Base-by-base conservation (phyloP, 805 yeast genomes). In the Komagataella kurtzmanii region DNA sequence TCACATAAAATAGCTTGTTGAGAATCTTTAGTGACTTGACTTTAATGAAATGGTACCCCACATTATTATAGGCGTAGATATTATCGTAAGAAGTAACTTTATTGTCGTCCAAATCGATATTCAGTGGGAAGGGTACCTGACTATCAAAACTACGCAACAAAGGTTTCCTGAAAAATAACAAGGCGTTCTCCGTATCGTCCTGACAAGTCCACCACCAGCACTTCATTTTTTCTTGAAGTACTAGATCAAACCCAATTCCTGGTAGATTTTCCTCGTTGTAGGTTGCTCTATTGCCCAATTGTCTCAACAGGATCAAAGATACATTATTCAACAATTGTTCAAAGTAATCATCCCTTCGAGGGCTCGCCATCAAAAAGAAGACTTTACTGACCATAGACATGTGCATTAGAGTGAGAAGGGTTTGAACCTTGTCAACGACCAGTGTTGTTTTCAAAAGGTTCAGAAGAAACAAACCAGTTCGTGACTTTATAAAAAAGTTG, bases 121-220 rank as follows among this genome's bases (percentile, higher is more conserved):
- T 47, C 8, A 43, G 18, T 17, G 52, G 52, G 18, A 30, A 50
- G 12, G 52, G 52, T 17, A 50, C 49, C 45, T 46, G 45, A 10
- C 45, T 24, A 6, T 17, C n/a, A 24, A 43, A 21, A 43, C 36
- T 23, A 17, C 45, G 40, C 21, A 50, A 30, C 24, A 50, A n/a
- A 7, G 52, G 52, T 10, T 48, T 14, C 21, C 52, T 19, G 30
- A 24, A 24, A 30, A 46, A 50, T 17, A 24, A 8, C 10, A 50
- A 12, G 23, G 49, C 49, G 14, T 46, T 50, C 40, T 50, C 52
- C 17, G 46, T 46, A 19, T 50, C 52, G 43, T 50, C 49, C 17
- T 17, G 17, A 18, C 49, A 50, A 17, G 47, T 24, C 45, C 19
- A n/a, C 52, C 52, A 50, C 52, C 52, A 50, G 49, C 23, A 30